Evolutionary conservation across 768 basidiomycete genomes (phyloP).

Genomic region (Collybiopsis confluens): DNA sequence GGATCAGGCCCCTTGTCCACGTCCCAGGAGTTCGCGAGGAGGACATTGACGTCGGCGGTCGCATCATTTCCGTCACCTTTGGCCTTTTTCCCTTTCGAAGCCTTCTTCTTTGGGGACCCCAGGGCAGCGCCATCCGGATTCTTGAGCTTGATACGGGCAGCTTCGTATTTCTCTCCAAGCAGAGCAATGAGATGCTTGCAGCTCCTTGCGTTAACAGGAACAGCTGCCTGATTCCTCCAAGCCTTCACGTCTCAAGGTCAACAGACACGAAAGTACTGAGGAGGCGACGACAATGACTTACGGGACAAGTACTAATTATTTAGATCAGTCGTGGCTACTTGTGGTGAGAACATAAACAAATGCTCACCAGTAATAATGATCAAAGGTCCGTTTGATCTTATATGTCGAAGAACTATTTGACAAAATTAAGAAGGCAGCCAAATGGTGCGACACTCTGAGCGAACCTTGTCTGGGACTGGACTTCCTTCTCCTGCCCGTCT

Average conservation of each 20-base stretch:
- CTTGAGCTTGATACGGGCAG: conserved; percentile 38
- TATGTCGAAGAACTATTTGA: conserved; percentile 12
- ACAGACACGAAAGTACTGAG: not conserved
- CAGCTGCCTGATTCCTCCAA: conserved; percentile 30
- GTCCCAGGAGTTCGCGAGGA: conserved; percentile 58
- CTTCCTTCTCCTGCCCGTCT: conserved; percentile 47
- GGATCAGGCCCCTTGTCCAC: conserved; percentile 49
- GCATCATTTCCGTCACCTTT: conserved; percentile 19
- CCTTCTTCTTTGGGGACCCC: conserved; percentile 9
- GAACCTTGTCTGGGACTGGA: conserved; percentile 37
- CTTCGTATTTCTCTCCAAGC: conserved; percentile 44
- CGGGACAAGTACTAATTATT: conserved; percentile 26
- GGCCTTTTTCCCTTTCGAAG: conserved; percentile 2
- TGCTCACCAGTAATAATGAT: conserved; percentile 39
- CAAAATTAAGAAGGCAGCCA: not conserved
- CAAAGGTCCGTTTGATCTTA: conserved; percentile 29
- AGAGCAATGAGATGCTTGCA: conserved; percentile 44
- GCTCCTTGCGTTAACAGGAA: conserved; percentile 41
- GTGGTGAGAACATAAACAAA: not conserved
- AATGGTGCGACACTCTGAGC: not conserved
- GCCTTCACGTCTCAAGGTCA: conserved; percentile 15
- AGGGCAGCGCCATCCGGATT: conserved; percentile 30
- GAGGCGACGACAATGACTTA: conserved; percentile 12
- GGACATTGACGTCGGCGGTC: conserved; percentile 40
- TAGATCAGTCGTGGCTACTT: conserved; percentile 4